Percentiles rank a stretch among this genome's conserved stretches.
Conservation (phyloP, 2,329 filamentous ascomycete species). For the Colletotrichum trifolii region DNA sequence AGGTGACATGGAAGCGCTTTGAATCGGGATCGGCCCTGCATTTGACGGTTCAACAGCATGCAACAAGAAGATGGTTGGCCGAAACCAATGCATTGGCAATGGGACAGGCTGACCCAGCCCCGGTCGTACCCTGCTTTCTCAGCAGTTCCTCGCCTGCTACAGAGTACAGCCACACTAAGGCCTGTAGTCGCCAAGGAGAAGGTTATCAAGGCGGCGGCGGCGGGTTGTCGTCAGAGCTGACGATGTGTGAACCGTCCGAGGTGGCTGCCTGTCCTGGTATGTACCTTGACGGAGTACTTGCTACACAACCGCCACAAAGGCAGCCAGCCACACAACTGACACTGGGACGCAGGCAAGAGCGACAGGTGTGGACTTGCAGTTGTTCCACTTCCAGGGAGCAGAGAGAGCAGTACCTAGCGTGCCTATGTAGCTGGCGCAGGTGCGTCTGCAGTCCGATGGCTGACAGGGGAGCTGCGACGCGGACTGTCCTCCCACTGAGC, state of each 20-base stretch:
- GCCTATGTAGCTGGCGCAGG: slow-evolving; percentile 15
- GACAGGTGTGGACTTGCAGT: no score
- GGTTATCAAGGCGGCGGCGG: background rate
- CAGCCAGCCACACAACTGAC: no score
- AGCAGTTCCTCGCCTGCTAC: slow-evolving; percentile 14
- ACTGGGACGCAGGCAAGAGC: slow-evolving; percentile 4
- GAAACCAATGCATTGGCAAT: slow-evolving; percentile 25
- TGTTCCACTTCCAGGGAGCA: no score
- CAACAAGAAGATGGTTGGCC: slow-evolving; percentile 16
- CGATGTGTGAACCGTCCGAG: slow-evolving; percentile 8
- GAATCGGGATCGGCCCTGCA: slow-evolving; percentile 32
- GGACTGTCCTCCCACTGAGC: slow-evolving; percentile 6
- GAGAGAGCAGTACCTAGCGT: slow-evolving; percentile 1
- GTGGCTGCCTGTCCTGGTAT: background rate
- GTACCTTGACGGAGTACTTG: background rate
- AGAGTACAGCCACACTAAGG: slow-evolving; percentile 19
- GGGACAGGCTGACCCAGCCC: slow-evolving; percentile 12
- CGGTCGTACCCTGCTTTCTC: slow-evolving; percentile 20
- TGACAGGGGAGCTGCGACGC: slow-evolving; percentile 20
- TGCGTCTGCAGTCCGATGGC: slow-evolving; percentile 32
- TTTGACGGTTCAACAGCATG: slow-evolving; percentile 30
- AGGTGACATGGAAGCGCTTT: slow-evolving; percentile 25
- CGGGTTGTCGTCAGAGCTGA: slow-evolving; percentile 33
- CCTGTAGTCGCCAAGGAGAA: slow-evolving; percentile 8
- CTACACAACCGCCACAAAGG: background rate